Evolutionary conservation across 305 asterid genomes (phyloP).

Genomic region (Solanum hybrid): DNA sequence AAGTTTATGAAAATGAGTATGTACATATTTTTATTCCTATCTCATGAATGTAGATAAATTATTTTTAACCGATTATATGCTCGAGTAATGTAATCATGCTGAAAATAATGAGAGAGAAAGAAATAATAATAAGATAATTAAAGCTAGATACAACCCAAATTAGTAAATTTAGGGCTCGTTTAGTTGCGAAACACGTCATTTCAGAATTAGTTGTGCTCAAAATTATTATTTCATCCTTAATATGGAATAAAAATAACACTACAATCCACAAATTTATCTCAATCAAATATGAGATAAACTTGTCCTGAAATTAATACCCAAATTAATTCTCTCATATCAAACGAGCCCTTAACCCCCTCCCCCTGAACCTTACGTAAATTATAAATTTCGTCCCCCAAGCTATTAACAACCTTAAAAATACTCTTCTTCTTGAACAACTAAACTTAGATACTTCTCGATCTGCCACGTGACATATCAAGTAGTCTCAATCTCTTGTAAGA

Average conservation of each 20-base stretch:
- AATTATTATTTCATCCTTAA: background rate
- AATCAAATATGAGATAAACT: background rate
- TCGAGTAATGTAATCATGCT: too few species aligned
- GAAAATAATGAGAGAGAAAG: background rate
- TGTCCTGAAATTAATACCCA: background rate
- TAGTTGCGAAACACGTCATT: background rate
- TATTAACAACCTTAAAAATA: background rate
- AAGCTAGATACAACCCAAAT: background rate
- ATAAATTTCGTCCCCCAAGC: too few species aligned
- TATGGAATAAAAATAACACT: background rate
- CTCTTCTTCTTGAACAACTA: background rate
- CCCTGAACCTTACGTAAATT: background rate
- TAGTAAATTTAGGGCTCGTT: too few species aligned
- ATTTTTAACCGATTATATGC: accelerated
- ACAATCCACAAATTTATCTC: too few species aligned
- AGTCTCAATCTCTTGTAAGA: too few species aligned
- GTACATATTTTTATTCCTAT: too few species aligned
- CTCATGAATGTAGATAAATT: too few species aligned
- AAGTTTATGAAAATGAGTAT: too few species aligned
- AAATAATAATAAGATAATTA: too few species aligned
- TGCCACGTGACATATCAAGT: accelerated
- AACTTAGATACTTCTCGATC: too few species aligned
- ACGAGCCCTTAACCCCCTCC: background rate
- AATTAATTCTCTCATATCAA: background rate
- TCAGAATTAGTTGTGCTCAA: too few species aligned